phyloP scores from a whole-genome alignment of 306 rosid species.

The Vigna mungo region DNA sequence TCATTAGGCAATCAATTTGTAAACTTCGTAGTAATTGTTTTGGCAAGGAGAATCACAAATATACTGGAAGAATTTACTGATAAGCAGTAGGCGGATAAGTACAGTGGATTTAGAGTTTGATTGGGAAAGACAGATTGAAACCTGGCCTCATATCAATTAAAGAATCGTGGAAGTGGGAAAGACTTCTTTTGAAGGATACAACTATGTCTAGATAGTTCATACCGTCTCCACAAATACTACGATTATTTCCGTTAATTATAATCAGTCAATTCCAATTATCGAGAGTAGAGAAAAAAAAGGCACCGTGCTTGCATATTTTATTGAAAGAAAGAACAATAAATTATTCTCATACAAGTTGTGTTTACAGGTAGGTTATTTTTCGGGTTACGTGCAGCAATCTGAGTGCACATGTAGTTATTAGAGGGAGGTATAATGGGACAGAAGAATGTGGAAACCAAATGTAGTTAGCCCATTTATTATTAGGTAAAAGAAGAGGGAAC shows the following conservation, averaged over 20 bases:
- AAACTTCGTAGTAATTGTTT: too few species aligned
- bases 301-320: not conserved
- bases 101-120: not conserved
- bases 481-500: too few species aligned
- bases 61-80: not conserved
- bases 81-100: not conserved
- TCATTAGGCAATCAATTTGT: not conserved
- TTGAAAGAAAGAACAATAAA: too few species aligned
- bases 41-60: not conserved
- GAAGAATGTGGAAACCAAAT: too few species aligned
- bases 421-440: not conserved
- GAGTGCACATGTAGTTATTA: not conserved
- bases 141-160: not conserved
- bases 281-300: not conserved
- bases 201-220: not conserved
- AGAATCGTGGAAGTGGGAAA: not conserved
- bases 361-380: too few species aligned
- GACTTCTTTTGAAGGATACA: not conserved
- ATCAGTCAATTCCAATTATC: not conserved
- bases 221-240: not conserved
- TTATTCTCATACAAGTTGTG: too few species aligned
- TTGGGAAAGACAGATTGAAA: not conserved
- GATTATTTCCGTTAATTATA: not conserved
- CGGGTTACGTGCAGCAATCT: too few species aligned
- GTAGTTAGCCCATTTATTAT: not conserved